Evolutionary conservation across 768 basidiomycete species (phyloP).

Genomic region (Paxillus involutus): DNA sequence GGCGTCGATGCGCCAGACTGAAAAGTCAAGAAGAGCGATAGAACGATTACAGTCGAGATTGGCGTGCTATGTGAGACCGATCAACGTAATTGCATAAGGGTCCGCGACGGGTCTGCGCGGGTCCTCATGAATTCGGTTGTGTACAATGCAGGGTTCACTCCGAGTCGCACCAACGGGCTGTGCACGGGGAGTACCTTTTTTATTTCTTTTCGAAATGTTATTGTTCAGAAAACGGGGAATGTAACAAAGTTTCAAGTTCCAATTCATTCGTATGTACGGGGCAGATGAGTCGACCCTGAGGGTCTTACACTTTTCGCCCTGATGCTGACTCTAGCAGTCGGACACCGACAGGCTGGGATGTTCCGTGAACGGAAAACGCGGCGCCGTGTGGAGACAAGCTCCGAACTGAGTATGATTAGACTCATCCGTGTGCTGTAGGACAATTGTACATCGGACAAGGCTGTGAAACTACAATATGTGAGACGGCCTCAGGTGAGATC

Average conservation of each 20-base stretch:
- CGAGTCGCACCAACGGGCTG: no score
- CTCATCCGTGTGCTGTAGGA: neutral
- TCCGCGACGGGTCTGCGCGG: neutral
- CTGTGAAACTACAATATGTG: conserved; percentile 1
- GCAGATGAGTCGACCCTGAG: no score
- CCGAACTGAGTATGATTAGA: neutral
- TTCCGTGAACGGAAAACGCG: neutral
- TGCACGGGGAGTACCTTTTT: no score
- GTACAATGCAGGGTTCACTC: no score
- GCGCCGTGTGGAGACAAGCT: neutral
- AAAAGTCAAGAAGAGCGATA: conserved; percentile 12
- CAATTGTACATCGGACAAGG: conserved; percentile 3
- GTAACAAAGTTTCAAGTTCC: neutral
- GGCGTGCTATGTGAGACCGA: neutral
- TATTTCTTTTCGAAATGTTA: neutral
- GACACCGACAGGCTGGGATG: conserved; percentile 10
- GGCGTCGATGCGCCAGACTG: conserved; percentile 9
- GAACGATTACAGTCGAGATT: conserved; percentile 23
- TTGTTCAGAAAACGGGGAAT: conserved; percentile 3
- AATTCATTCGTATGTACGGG: conserved; percentile 9
- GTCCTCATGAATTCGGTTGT: no score
- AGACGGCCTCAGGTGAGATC: neutral
- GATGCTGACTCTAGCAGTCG: neutral
- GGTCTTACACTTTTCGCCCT: neutral
- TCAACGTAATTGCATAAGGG: conserved; percentile 18